Conservation (phyloP, 768 basidiomycete genomes). For the Galerina sulciceps region DNA sequence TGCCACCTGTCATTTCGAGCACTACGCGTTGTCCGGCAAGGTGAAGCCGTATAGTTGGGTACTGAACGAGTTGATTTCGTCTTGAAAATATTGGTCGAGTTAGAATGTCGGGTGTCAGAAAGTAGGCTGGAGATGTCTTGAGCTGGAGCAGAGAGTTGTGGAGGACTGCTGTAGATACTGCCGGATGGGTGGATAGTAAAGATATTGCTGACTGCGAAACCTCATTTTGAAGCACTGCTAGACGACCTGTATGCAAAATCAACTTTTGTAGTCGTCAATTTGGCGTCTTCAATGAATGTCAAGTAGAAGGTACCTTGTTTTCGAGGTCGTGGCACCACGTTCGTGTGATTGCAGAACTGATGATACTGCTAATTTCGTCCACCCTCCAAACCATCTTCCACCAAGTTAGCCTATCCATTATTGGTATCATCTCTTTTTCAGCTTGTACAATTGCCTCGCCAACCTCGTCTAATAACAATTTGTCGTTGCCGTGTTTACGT, state of each 20-base stretch:
- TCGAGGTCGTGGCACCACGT: conserved; percentile 54
- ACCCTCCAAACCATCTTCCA: conserved; percentile 49
- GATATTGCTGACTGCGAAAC: conserved; percentile 43
- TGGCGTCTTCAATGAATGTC: not conserved
- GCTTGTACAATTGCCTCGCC: conserved; percentile 40
- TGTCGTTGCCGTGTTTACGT: conserved; percentile 11
- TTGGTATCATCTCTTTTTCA: conserved; percentile 37
- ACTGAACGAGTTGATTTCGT: conserved; percentile 53
- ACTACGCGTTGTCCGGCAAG: conserved; percentile 64
- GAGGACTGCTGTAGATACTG: conserved; percentile 56
- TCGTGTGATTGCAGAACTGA: conserved; percentile 39
- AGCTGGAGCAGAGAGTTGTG: conserved; percentile 63
- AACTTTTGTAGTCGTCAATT: conserved; percentile 44
- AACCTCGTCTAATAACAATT: conserved; percentile 30
- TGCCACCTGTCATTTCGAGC: conserved; percentile 51
- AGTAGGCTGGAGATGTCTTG: conserved; percentile 45
- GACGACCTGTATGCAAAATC: conserved; percentile 64
- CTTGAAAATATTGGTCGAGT: conserved; percentile 55
- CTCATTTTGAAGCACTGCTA: conserved; percentile 50
- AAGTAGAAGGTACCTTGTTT: conserved; percentile 42
- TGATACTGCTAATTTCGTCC: conserved; percentile 47
- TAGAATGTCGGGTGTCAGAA: conserved; percentile 49
- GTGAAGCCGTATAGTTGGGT: conserved; percentile 65
- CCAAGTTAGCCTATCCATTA: conserved; percentile 49
- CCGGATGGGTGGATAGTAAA: conserved; percentile 42